Percentiles rank a stretch among this genome's conserved stretches.
phyloP scores from a whole-genome alignment of 2,329 filamentous ascomycete species.

The Sclerotinia glacialis region DNA sequence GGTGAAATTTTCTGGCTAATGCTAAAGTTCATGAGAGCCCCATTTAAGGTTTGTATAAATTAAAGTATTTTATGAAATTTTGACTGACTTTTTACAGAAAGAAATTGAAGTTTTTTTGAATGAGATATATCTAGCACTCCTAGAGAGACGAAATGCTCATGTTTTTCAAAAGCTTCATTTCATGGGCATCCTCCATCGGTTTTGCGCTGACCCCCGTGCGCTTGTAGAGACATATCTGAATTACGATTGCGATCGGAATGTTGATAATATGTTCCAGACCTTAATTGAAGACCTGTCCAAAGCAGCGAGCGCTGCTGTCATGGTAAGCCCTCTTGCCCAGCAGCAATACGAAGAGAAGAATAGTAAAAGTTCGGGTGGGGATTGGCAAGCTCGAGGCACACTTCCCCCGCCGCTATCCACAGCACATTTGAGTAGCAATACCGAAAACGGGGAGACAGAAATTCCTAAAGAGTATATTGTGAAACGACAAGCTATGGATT shows the following conservation, averaged over 20 bases:
- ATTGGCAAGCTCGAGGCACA: slow-evolving; percentile 85
- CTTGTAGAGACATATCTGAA: slow-evolving; percentile 96
- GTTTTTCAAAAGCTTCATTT: slow-evolving; percentile 91
- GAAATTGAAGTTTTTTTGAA: slow-evolving; percentile 98
- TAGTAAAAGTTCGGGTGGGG: slow-evolving; percentile 54
- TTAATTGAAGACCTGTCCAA: slow-evolving; percentile 92
- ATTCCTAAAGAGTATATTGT: slow-evolving; percentile 87
- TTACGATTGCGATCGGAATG: slow-evolving; percentile 92
- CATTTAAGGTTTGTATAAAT: slow-evolving; percentile 70
- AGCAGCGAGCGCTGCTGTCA: slow-evolving; percentile 75
- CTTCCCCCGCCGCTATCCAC: slow-evolving; percentile 78
- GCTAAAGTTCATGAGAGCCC: slow-evolving; percentile 86
- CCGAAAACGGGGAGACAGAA: slow-evolving; percentile 61
- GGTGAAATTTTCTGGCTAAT: slow-evolving; percentile 98
- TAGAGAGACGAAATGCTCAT: slow-evolving; percentile 84
- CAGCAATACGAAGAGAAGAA: slow-evolving; percentile 82
- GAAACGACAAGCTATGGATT: slow-evolving; percentile 86
- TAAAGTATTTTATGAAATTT: not conserved
- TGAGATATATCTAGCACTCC: slow-evolving; percentile 89
- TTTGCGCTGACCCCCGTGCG: slow-evolving; percentile 82
- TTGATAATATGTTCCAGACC: slow-evolving; percentile 96
- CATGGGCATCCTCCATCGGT: slow-evolving; percentile 76
- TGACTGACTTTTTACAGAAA: slow-evolving; percentile 57
- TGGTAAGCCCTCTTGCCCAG: slow-evolving; percentile 73
- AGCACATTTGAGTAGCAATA: slow-evolving; percentile 43